Percentiles rank a stretch among this genome's conserved stretches.
These are phyloP conservation scores for Colletotrichum paranaense DNA, from an alignment of 2,329 filamentous ascomycete species.

Conservation along the genomic window DNA sequence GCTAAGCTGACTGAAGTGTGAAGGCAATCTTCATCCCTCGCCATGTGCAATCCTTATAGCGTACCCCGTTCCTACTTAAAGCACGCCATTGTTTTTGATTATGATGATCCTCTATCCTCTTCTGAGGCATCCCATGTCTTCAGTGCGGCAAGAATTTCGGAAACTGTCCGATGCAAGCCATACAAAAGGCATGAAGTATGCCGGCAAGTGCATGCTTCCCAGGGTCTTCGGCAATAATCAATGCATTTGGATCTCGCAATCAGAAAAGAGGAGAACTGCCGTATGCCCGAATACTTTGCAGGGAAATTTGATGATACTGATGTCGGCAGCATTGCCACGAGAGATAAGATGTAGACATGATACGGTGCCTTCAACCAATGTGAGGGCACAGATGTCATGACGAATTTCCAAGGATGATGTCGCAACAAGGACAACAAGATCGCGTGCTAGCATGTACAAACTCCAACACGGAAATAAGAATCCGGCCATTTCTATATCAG, in stretches of 20 bases:
- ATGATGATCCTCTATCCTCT: background rate
- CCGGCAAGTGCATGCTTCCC: background rate
- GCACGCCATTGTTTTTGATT: background rate
- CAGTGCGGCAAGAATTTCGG: background rate
- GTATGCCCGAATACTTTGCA: fast-evolving
- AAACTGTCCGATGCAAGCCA: background rate
- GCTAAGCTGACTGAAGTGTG: background rate
- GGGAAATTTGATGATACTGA: fast-evolving
- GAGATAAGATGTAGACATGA: background rate
- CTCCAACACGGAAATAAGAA: background rate
- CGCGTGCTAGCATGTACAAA: background rate
- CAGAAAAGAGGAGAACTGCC: background rate
- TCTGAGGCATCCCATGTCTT: background rate
- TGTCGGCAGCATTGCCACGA: background rate
- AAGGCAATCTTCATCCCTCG: background rate
- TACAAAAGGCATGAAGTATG: background rate
- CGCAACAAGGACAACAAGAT: background rate
- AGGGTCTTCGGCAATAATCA: background rate
- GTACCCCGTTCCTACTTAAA: background rate
- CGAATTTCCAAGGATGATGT: background rate
- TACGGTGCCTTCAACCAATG: background rate
- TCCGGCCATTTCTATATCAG: background rate
- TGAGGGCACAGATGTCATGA: background rate
- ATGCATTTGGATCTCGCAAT: background rate
- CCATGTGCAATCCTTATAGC: background rate